phyloP scores from a whole-genome alignment of 2,329 filamentous ascomycete genomes.

The Torrubiellomyces zombiae region DNA sequence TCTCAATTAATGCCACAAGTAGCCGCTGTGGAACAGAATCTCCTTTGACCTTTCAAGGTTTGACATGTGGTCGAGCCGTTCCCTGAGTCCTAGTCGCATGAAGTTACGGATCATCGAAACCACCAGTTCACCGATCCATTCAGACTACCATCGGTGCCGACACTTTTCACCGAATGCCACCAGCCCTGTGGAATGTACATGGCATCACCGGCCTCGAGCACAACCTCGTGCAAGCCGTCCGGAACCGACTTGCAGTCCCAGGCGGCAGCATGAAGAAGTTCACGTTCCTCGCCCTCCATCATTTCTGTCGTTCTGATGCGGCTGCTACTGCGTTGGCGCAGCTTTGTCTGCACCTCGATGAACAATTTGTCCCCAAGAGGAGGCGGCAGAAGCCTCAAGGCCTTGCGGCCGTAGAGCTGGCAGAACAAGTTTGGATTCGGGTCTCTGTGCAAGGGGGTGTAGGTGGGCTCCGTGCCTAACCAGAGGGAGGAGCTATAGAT shows the following conservation, averaged over 20 bases:
- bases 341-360: slow-evolving; percentile 24
- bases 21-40: too few species aligned
- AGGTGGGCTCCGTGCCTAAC: slow-evolving; percentile 74
- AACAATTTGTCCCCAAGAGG: slow-evolving; percentile 48
- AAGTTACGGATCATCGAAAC: slow-evolving; percentile 17
- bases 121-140: slow-evolving; percentile 30
- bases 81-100: neutral
- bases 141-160: slow-evolving; percentile 14
- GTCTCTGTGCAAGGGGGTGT: slow-evolving; percentile 80
- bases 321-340: slow-evolving; percentile 22
- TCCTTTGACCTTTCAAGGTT: too few species aligned
- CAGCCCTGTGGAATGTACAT: slow-evolving; percentile 26
- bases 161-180: slow-evolving; percentile 29
- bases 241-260: slow-evolving; percentile 35
- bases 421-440: slow-evolving; percentile 89
- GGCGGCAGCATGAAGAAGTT: slow-evolving; percentile 47
- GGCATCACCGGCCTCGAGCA: slow-evolving; percentile 35
- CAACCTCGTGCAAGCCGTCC: slow-evolving; percentile 30
- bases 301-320: slow-evolving; percentile 66
- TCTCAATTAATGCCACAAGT: too few species aligned
- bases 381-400: slow-evolving; percentile 55
- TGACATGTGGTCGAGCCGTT: neutral
- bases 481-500: slow-evolving; percentile 79
- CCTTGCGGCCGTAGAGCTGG: slow-evolving; percentile 61
- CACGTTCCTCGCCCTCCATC: slow-evolving; percentile 68